phyloP scores from a whole-genome alignment of 306 rosid species.

The Cicer cuneatum region DNA sequence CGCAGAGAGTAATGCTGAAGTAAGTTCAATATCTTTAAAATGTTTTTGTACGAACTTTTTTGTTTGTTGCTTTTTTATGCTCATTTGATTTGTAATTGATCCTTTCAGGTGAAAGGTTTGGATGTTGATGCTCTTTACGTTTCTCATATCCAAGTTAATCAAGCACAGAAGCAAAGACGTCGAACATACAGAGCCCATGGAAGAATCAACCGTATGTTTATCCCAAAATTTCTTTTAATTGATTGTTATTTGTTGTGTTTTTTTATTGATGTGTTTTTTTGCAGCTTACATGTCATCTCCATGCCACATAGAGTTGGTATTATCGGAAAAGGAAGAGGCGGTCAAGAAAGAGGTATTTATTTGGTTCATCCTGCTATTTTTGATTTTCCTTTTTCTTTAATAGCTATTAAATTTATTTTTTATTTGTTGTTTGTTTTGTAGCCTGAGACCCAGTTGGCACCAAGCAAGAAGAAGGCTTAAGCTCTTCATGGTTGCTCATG shows the following conservation, averaged over 20 bases:
- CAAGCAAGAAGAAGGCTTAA: conserved; percentile 66
- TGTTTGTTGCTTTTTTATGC: background rate
- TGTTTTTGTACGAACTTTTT: background rate
- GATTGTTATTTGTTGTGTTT: background rate
- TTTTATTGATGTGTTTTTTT: conserved; percentile 18
- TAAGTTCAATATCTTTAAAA: conserved; percentile 12
- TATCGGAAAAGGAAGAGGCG: conserved; percentile 90
- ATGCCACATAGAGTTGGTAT: conserved; percentile 82
- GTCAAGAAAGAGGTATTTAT: conserved; percentile 89
- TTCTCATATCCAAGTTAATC: conserved; percentile 91
- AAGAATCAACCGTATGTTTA: conserved; percentile 81
- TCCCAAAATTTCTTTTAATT: background rate
- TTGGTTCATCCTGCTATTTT: background rate
- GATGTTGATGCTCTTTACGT: conserved; percentile 77
- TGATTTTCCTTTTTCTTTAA: background rate
- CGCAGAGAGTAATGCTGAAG: conserved; percentile 99
- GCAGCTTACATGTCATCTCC: conserved; percentile 97
- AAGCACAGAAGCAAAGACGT: conserved; percentile 92
- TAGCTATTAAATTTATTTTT: background rate
- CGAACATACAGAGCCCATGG: conserved; percentile 95
- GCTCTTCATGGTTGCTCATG: background rate
- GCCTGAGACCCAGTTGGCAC: conserved; percentile 78
- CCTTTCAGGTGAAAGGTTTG: conserved; percentile 80
- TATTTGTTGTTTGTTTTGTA: conserved; percentile 36
- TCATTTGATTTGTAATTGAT: background rate